These are phyloP conservation scores for Fraxinus baroniana DNA, from an alignment of 305 asterid genomes.

Conservation along the genomic window DNA sequence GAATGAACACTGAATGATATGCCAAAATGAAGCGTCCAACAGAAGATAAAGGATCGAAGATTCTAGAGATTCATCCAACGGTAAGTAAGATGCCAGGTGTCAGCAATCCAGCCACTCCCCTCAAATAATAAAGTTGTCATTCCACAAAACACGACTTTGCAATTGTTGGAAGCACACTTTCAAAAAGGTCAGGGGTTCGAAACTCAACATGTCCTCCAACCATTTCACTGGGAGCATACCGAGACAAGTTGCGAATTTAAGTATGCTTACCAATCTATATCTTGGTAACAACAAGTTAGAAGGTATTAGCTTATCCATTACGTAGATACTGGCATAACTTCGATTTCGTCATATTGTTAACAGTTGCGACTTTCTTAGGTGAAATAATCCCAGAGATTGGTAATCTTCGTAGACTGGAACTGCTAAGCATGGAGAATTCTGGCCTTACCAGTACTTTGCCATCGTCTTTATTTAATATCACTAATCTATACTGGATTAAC, in stretches of 20 bases:
- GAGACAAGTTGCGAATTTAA: conserved; percentile 34
- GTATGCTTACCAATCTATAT: conserved; percentile 26
- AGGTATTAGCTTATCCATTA: conserved; percentile 22
- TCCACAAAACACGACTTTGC: too few species aligned
- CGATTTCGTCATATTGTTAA: neutral
- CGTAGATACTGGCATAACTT: neutral
- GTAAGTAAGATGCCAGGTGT: too few species aligned
- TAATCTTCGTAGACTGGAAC: conserved; percentile 21
- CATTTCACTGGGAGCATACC: conserved; percentile 38
- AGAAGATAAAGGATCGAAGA: too few species aligned
- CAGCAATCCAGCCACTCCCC: too few species aligned
- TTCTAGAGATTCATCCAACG: too few species aligned
- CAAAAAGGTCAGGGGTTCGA: too few species aligned
- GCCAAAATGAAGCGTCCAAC: too few species aligned
- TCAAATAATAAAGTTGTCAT: too few species aligned
- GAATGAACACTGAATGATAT: too few species aligned
- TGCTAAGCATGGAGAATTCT: conserved; percentile 23
- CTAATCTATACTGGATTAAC: conserved; percentile 28
- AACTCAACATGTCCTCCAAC: conserved; percentile 27
- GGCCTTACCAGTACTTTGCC: conserved; percentile 29
- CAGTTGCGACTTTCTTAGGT: conserved; percentile 18
- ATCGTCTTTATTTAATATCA: conserved; percentile 33
- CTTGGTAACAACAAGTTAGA: conserved; percentile 32
- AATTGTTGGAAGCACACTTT: too few species aligned
- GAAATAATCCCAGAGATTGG: conserved; percentile 36